Evolutionary conservation across 2,329 filamentous ascomycete species (phyloP), one percentile per base, ranked within the genome.

Genomic region (Ceratocystis smalleyi): DNA sequence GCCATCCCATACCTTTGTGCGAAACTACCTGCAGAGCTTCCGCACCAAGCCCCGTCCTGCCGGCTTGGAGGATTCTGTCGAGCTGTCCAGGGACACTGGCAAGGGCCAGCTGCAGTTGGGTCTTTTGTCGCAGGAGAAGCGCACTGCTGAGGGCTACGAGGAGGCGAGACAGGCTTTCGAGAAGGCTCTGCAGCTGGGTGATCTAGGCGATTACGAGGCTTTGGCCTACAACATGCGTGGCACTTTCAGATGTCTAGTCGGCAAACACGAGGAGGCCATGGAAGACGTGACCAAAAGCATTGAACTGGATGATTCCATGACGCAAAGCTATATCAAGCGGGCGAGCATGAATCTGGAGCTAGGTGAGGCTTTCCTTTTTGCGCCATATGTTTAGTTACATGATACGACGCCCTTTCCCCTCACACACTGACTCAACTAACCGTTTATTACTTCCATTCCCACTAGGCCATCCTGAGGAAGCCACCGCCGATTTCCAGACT

Each of bases 1-100:
- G 61, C 94, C 94, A 22, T 96, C 91, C 75, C 88, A 94, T 35
- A 96, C 91, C 12, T 99, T 97, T 70, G 91, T 99, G 69, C 90
- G 91, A 73, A 99, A 99, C 80, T 99, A 99, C 76, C 86, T 99
- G 40, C 92, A 97, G 78, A 97, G 92, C 78, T 99, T 99, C 87
- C 88, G 94, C 67, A 80, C 85, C 66, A 89, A 88, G 77, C 80
- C 84, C 59, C 82, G 89, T 1, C 92, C 94, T 3, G 83, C 80
- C 67, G 92, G 90, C 12, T 79, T 99, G 62, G 91, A 92, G 67
- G 89, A 95, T 69, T 81, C 84, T 6, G 84, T 80, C n/a, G 89
- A 95, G 69, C 75, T 96, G 60, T 76, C 83, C 51, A 84, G 91
- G 70, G 84, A 87, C 57, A 89, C 85, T 57, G 92, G 91, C 70